A percentile compares a stretch with the other conserved stretches of the same genome.
Conservation (phyloP, 2,329 filamentous ascomycete species). For the Fusarium decemcellulare region DNA sequence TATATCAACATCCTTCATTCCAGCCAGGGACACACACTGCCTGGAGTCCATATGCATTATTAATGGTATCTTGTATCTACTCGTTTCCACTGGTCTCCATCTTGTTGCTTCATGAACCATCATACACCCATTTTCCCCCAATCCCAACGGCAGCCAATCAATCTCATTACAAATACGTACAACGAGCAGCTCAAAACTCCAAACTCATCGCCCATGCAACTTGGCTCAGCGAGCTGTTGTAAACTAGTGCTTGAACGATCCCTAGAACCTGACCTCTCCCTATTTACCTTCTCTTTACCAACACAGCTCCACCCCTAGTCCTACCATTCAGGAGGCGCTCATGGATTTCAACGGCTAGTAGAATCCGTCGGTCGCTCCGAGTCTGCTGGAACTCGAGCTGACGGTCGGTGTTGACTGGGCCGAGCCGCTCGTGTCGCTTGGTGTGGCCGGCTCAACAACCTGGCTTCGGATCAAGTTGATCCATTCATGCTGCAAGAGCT, state of each 20-base stretch:
- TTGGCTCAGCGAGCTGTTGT: conserved; percentile 32
- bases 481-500: conserved; percentile 96
- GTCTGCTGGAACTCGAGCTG: conserved; percentile 48
- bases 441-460: conserved; percentile 75
- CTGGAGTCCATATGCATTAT: conserved; percentile 31
- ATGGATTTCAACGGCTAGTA: conserved; percentile 38
- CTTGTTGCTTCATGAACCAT: conserved; percentile 44
- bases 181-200: conserved; percentile 43
- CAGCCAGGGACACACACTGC: background rate
- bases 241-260: conserved; percentile 37
- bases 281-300: conserved; percentile 23
- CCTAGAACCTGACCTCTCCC: conserved; percentile 23
- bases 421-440: conserved; percentile 68
- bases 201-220: conserved; percentile 44
- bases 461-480: conserved; percentile 76
- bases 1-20: background rate
- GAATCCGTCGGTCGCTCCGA: conserved; percentile 50
- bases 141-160: conserved; percentile 25
- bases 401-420: conserved; percentile 53
- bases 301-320: background rate
- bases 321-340: conserved; percentile 3
- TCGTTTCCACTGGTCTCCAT: conserved; percentile 34
- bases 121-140: conserved; percentile 23
- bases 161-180: conserved; percentile 41
- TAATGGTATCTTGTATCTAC: conserved; percentile 41